phyloP scores from a whole-genome alignment of 139 green algal genomes.

The Tetradesmus obliquus region DNA sequence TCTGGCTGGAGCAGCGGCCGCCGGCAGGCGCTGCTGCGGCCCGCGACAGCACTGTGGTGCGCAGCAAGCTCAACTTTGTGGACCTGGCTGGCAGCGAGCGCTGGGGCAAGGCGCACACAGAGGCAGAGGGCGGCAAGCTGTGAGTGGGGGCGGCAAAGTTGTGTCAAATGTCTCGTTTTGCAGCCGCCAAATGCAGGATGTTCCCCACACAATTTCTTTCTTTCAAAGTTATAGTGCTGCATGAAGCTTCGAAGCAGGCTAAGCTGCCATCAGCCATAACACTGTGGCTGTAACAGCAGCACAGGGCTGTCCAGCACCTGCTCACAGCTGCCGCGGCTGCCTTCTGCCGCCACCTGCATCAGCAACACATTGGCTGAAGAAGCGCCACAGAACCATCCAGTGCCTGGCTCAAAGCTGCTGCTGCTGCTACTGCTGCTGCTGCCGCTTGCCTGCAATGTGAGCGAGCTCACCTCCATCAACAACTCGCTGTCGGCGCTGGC shows the following conservation, averaged over 20 bases:
- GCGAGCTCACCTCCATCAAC: slow-evolving; percentile 80
- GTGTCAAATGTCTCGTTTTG: background rate
- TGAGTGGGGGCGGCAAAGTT: background rate
- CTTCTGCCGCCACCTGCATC: too few relatives aligned
- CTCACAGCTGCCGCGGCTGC: too few relatives aligned
- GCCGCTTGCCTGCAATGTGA: slow-evolving; percentile 72
- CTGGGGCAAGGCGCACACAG: slow-evolving; percentile 63
- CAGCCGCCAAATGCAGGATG: too few relatives aligned
- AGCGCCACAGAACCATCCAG: background rate
- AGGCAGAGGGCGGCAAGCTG: slow-evolving; percentile 2
- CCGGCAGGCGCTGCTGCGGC: slow-evolving; percentile 29
- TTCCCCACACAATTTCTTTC: too few relatives aligned
- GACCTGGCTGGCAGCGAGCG: slow-evolving; percentile 87
- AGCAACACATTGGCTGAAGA: too few relatives aligned
- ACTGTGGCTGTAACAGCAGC: too few relatives aligned
- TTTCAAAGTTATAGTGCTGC: too few relatives aligned
- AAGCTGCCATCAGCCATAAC: too few relatives aligned
- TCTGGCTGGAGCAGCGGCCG: slow-evolving; percentile 42
- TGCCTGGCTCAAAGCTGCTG: background rate
- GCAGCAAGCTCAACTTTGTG: slow-evolving; percentile 92
- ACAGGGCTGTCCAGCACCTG: background rate
- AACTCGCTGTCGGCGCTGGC: slow-evolving; percentile 65
- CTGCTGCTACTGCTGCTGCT: slow-evolving; percentile 36
- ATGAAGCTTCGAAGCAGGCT: too few relatives aligned
- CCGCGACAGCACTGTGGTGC: slow-evolving; percentile 49